Evolutionary conservation across 768 basidiomycete species (phyloP).

Genomic region (Tulasnella sp.): DNA sequence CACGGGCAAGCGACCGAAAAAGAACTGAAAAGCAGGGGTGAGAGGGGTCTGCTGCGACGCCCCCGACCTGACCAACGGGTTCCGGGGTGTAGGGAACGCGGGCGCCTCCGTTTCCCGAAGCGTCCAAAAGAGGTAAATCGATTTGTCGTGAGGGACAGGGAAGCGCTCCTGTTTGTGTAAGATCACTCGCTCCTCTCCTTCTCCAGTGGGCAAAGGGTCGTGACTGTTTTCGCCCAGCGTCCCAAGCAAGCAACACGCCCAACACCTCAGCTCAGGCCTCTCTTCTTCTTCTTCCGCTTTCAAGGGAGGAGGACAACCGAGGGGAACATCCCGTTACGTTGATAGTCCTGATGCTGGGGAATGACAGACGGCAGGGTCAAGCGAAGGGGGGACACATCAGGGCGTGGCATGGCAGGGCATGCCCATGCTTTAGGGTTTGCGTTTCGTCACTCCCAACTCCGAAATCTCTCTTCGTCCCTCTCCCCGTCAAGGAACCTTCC

Average conservation of each 20-base stretch:
- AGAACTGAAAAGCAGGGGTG: background rate
- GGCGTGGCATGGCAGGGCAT: conserved; percentile 1
- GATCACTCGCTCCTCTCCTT: background rate
- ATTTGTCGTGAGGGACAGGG: conserved; percentile 1
- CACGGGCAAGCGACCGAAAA: background rate
- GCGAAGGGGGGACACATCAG: background rate
- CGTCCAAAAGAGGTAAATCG: conserved; percentile 5
- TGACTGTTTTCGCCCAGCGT: background rate
- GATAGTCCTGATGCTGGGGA: background rate
- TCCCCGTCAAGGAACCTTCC: background rate
- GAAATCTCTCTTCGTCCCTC: background rate
- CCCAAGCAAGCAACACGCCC: background rate
- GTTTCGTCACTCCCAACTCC: conserved; percentile 1
- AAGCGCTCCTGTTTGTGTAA: conserved; percentile 3
- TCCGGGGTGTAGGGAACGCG: background rate
- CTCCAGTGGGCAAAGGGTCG: background rate
- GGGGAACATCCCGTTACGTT: background rate
- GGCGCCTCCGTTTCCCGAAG: conserved; percentile 5
- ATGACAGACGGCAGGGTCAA: conserved; percentile 1
- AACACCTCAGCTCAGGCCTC: conserved; percentile 13
- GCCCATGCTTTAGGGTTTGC: conserved; percentile 8
- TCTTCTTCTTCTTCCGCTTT: background rate
- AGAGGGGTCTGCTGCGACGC: background rate
- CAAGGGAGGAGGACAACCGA: background rate
- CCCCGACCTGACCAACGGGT: background rate